Evolutionary conservation across 306 rosid species (phyloP), one percentile per base, ranked within the genome.

Genomic region (Cucurbita maxima): DNA sequence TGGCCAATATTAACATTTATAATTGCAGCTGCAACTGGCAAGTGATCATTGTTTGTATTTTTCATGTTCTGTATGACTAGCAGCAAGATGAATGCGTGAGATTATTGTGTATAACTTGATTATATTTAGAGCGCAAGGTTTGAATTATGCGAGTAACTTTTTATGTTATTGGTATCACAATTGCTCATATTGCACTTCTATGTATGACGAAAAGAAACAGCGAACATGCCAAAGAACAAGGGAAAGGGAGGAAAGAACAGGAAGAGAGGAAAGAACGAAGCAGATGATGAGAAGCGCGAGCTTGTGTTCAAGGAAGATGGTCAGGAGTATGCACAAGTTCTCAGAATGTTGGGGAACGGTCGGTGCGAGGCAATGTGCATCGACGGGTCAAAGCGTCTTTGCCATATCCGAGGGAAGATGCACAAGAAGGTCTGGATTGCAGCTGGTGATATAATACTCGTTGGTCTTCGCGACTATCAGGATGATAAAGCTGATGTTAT

Each of bases 401-500:
- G 90, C 48, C 90, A 86, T 56, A 86, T 86, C 63, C 78, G 86
- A 0, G 88, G 90, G 2, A 86, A 86, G 84, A 82, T 86, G 90
- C 90, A 86, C 86, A 86, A 86, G 78, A 86, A 86, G 79, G 90
- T 86, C 0, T 86, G 90, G 91, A 87, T 87, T 22, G 90, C 88
- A 5, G 85, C 88, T 11, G 90, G 88, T 0, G 90, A 86, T 54
- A 86, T 86, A 68, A 86, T 86, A 69, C 88, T 84, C 12, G 87
- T 87, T 0, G 91, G 91, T 0, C 87, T 84, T 67, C 73, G 88
- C 0, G 91, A 87, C 58, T 87, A 82, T 41, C 88, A 87, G 87
- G 85, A 87, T 8, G 91, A 87, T 61, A 87, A 87, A 73, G 91
- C 91, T 68, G 88, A 87, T 62, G 88, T 87, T 69, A 87, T 87